Evolutionary conservation across 1,284 basidiomycete species (phyloP), one percentile per base, ranked within the genome.

Genomic region (Trichosporon ovoides): DNA sequence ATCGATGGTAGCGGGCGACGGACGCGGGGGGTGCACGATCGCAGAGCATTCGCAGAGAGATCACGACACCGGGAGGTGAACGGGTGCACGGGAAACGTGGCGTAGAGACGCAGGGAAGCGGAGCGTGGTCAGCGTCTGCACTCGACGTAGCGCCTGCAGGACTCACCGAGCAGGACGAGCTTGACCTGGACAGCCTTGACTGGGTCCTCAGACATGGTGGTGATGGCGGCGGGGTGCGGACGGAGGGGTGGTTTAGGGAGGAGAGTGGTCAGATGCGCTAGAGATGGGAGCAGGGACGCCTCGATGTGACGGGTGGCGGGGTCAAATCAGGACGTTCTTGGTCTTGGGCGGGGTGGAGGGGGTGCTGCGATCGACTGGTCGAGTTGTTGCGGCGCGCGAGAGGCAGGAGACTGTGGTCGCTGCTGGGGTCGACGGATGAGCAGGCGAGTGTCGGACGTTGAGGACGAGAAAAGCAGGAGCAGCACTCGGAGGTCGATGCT

Each of bases 161-260:
- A 77, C 84, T 72, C 70, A 89, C 88, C 89, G 64, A 92, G 82
- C 18, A 92, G 81, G 63, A 92, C 90, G 54, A 94, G 84, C 78
- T 92, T 94, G 66, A 93, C 90, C 79, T 92, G 90, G 38, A 91
- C 85, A 67, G 89, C 89, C 78, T 89, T 90, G 77, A 92, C 87
- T 34, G 73, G 63, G 50, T 77, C 77, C 57, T 76, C 73, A 24
- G 61, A 58, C 71, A 71, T 67, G 33, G 56, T 65, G 60, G 16
- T 46, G 40, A 57, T 34, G 49, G 38, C 14, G 36, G 13, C 18
- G 19, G 13, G 35, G 56, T 56, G 43, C 10, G 35, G 10, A 36
- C 18, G 46, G 16, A 18, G 13, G 22, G 12, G 40, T 24, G 40
- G 24, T 46, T 20, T 20, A 13, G 35, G 35, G 13, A 12, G 24